Percentiles rank a stretch among this genome's conserved stretches.
Evolutionary conservation across 2,329 filamentous ascomycete genomes (phyloP).

Genomic region (Bimuria novae-zelandiae): DNA sequence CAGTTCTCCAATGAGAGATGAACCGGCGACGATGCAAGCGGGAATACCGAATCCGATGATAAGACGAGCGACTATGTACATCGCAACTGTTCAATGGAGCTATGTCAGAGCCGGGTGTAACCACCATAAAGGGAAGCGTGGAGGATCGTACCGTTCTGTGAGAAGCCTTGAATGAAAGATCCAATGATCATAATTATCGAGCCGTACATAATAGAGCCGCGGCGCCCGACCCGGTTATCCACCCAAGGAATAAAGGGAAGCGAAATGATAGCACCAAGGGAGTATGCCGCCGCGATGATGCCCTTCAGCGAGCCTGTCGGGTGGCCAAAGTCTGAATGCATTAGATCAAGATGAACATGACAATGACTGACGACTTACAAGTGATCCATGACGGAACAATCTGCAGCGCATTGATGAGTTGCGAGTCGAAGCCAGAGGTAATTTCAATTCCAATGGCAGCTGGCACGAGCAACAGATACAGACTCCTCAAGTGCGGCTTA

Average conservation of each 20-base stretch:
- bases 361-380: constrained; percentile 12
- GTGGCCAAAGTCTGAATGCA: constrained; percentile 20
- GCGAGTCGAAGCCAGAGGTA: constrained; percentile 29
- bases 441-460: constrained; percentile 28
- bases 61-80: constrained; percentile 64
- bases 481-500: constrained; percentile 36
- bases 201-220: constrained; percentile 43
- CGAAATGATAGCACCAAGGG: constrained; percentile 41
- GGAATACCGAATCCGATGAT: constrained; percentile 69
- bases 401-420: constrained; percentile 28
- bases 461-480: constrained; percentile 36
- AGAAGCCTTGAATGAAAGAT: constrained; percentile 29
- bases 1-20: constrained; percentile 66
- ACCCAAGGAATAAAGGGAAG: constrained; percentile 38
- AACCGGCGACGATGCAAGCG: constrained; percentile 64
- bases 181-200: constrained; percentile 50
- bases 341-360: background rate
- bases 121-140: too few relatives aligned
- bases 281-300: constrained; percentile 48
- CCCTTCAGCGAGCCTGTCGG: constrained; percentile 42
- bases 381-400: constrained; percentile 22
- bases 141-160: constrained; percentile 14
- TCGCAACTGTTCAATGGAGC: constrained; percentile 12
- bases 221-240: constrained; percentile 48
- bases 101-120: background rate